Evolutionary conservation across 352 stramenopile species (phyloP).

Genomic region (Phytophthora tubulina): DNA sequence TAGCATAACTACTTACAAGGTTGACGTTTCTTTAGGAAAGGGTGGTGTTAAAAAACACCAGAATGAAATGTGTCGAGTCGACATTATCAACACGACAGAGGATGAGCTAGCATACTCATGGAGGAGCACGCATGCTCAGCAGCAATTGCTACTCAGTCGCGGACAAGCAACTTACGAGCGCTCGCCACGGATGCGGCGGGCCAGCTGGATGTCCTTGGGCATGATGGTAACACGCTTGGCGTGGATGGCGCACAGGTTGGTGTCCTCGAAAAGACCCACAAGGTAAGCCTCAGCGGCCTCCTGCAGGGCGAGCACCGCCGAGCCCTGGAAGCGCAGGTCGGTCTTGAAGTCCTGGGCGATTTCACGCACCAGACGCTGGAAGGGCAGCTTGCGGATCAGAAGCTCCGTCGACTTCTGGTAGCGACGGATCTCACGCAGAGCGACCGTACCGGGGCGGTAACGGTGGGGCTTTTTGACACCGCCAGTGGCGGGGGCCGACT

Average conservation of each 20-base stretch:
- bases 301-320: slow-evolving; percentile 85
- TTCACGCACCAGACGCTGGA: slow-evolving; percentile 95
- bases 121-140: slow-evolving; percentile 40
- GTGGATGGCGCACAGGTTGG: slow-evolving; percentile 95
- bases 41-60: slow-evolving; percentile 72
- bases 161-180: slow-evolving; percentile 64
- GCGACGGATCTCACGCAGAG: slow-evolving; percentile 96
- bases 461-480: slow-evolving; percentile 94
- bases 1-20: background rate
- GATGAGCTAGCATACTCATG: background rate
- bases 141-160: slow-evolving; percentile 80
- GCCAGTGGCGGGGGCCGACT: slow-evolving; percentile 90
- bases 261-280: slow-evolving; percentile 88
- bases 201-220: slow-evolving; percentile 96
- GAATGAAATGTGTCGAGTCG: slow-evolving; percentile 28
- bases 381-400: slow-evolving; percentile 96
- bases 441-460: slow-evolving; percentile 86
- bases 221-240: slow-evolving; percentile 95
- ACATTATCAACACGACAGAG: slow-evolving; percentile 17
- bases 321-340: slow-evolving; percentile 91
- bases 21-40: slow-evolving; percentile 40
- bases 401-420: slow-evolving; percentile 98
- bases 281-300: slow-evolving; percentile 89
- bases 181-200: slow-evolving; percentile 91
- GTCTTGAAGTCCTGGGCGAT: slow-evolving; percentile 90